Percentiles rank a stretch among this genome's conserved stretches.
phyloP scores from a whole-genome alignment of 495 filamentous ascomycete species.

The Terfezia boudieri region DNA sequence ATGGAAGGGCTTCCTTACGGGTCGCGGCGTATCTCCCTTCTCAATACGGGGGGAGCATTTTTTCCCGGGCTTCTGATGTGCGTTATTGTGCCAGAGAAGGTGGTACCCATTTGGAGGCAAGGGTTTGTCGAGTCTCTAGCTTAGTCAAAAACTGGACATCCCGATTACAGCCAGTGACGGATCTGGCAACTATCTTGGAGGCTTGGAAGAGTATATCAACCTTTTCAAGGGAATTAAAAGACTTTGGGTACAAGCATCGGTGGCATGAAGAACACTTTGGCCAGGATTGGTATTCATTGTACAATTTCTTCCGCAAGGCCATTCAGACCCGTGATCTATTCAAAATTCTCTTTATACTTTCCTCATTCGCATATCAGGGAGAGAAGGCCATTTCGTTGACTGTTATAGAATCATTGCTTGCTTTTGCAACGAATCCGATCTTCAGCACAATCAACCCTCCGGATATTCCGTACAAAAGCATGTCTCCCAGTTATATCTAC shows the following conservation, averaged over 20 bases:
- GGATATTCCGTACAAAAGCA: too few relatives aligned
- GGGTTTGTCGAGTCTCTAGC: neutral
- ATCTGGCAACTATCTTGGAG: neutral
- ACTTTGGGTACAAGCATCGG: neutral
- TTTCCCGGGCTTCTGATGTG: neutral
- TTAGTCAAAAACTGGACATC: neutral
- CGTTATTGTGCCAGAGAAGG: neutral
- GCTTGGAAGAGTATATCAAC: neutral
- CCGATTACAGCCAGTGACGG: neutral
- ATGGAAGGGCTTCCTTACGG: neutral
- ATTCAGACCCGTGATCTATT: too few relatives aligned
- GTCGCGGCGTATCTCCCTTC: neutral
- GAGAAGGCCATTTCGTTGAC: too few relatives aligned
- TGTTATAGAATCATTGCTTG: neutral
- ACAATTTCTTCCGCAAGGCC: neutral
- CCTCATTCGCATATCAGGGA: too few relatives aligned
- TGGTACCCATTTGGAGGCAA: neutral
- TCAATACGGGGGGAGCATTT: neutral
- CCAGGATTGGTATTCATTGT: constrained; percentile 1
- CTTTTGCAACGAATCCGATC: neutral
- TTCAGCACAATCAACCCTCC: neutral
- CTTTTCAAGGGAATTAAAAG: too few relatives aligned
- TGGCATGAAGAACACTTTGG: neutral
- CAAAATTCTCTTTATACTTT: too few relatives aligned
- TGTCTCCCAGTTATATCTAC: too few relatives aligned